These are phyloP conservation scores for Amborella trichopoda DNA, from an alignment of 164 flowering plant genomes.

Conservation along the genomic window DNA sequence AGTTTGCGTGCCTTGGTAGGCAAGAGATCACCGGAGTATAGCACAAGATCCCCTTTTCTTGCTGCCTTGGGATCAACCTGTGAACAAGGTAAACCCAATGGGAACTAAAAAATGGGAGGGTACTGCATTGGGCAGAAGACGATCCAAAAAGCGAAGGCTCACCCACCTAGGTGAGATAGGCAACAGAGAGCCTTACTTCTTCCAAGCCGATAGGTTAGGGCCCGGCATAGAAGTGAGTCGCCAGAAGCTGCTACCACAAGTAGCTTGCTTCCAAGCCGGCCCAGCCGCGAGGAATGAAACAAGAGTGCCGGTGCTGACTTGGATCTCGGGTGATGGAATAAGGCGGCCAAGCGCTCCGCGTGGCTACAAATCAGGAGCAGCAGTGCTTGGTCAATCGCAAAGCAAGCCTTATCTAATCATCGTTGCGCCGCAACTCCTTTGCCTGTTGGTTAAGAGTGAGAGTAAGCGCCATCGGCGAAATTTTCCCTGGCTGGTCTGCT, in stretches of 20 bases:
- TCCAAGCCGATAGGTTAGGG: neutral
- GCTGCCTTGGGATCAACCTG: conserved; percentile 1
- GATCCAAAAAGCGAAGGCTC: neutral
- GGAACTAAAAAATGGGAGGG: conserved; percentile 1
- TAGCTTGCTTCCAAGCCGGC: neutral
- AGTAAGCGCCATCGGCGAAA: too few relatives aligned
- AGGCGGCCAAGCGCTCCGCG: neutral
- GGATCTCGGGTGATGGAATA: conserved; percentile 1
- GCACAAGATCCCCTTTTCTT: neutral
- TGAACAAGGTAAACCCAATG: conserved; percentile 1
- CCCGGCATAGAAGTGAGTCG: neutral
- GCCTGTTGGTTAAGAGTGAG: neutral
- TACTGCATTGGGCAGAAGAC: neutral
- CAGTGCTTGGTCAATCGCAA: conserved; percentile 2
- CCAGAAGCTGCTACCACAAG: neutral
- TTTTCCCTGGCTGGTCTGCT: too few relatives aligned
- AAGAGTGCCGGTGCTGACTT: neutral
- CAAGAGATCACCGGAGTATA: conserved; percentile 1
- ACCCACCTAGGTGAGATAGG: neutral
- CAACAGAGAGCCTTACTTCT: neutral
- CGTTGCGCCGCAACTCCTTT: neutral
- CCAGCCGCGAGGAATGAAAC: neutral
- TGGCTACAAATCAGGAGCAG: neutral
- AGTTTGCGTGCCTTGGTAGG: conserved; percentile 3
- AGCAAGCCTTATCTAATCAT: neutral